phyloP scores from a whole-genome alignment of 202 grass and related monocot genomes.

The Carex arenaria region DNA sequence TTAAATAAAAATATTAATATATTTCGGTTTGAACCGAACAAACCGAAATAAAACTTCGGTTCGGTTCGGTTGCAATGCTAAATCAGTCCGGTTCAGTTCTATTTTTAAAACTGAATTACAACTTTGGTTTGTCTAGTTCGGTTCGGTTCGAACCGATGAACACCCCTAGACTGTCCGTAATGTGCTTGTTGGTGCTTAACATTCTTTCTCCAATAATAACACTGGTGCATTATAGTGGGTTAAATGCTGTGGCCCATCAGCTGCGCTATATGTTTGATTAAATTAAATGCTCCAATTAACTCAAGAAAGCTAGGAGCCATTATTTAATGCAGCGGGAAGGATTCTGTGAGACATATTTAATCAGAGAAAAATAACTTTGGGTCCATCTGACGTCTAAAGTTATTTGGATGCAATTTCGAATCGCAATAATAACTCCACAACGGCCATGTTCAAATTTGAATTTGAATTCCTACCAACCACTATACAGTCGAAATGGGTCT shows the following conservation, averaged over 20 bases:
- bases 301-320: background rate
- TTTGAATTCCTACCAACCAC: background rate
- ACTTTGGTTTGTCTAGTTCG: too few relatives aligned
- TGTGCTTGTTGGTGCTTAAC: background rate
- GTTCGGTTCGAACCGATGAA: too few relatives aligned
- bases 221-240: background rate
- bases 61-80: too few relatives aligned
- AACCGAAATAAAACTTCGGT: too few relatives aligned
- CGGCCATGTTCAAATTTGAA: constrained; percentile 7
- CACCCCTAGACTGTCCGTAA: too few relatives aligned
- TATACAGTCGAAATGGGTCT: background rate
- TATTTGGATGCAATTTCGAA: background rate
- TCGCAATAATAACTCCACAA: constrained; percentile 1
- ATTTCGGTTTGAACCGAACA: too few relatives aligned
- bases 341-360: background rate
- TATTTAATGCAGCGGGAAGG: background rate
- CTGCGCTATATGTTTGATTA: background rate
- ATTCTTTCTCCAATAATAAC: too few relatives aligned
- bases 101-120: too few relatives aligned
- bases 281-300: background rate
- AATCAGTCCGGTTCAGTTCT: too few relatives aligned
- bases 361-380: background rate
- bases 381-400: constrained; percentile 3
- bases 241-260: background rate
- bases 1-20: too few relatives aligned